A percentile compares a stretch with the other conserved stretches of the same genome.
Conservation (phyloP, 257 asterid species). For the Lycium barbarum region DNA sequence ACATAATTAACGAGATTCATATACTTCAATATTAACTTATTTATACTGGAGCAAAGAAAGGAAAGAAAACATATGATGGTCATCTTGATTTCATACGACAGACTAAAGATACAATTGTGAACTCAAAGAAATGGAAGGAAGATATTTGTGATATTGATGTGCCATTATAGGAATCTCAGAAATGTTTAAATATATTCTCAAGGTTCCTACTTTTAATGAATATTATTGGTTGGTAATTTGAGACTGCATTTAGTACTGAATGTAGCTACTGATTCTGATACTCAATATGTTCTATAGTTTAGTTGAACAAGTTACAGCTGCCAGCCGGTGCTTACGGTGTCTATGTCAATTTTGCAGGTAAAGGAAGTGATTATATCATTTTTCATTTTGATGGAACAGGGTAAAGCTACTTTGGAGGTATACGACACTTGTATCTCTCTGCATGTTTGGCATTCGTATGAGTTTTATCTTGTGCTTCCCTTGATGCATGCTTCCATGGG, state of each 20-base stretch:
- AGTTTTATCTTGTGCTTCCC: not conserved
- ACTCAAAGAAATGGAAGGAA: slow-evolving; percentile 10
- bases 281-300: not conserved
- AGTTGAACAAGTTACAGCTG: slow-evolving; percentile 21
- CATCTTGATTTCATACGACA: slow-evolving; percentile 16
- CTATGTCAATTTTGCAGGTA: slow-evolving; percentile 66
- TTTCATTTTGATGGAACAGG: slow-evolving; percentile 96
- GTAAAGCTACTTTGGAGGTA: slow-evolving; percentile 95
- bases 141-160: not conserved
- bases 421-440: slow-evolving; percentile 19
- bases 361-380: slow-evolving; percentile 95
- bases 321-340: slow-evolving; percentile 22
- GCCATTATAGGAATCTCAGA: slow-evolving; percentile 3
- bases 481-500: slow-evolving; percentile 13
- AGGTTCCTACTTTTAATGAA: not conserved
- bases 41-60: not conserved
- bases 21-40: not conserved
- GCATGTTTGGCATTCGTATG: slow-evolving; percentile 33
- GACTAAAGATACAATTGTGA: slow-evolving; percentile 13
- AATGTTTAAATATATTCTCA: not conserved
- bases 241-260: slow-evolving; percentile 27
- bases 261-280: slow-evolving; percentile 29
- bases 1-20: not conserved
- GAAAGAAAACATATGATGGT: not conserved
- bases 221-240: not conserved